Evolutionary conservation across 1,284 basidiomycete genomes (phyloP).

Genomic region (Thelephora terrestris): DNA sequence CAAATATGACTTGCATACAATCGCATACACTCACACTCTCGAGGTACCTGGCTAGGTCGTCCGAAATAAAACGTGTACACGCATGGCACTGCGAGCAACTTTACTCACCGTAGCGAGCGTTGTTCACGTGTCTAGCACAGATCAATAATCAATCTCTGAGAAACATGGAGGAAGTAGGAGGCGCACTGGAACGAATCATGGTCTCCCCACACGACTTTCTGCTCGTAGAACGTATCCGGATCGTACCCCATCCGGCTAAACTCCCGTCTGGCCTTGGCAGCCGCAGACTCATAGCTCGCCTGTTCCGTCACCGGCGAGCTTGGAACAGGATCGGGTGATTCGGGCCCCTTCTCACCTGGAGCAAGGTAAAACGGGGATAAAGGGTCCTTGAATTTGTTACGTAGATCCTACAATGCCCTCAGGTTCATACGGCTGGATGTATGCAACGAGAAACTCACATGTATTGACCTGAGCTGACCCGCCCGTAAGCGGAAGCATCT

Average conservation of each 20-base stretch:
- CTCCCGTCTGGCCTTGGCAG: slow-evolving; percentile 31
- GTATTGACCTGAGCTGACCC: too few relatives aligned
- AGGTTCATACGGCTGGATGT: too few relatives aligned
- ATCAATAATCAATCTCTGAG: background rate
- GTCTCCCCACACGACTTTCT: slow-evolving; percentile 65
- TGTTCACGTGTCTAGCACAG: slow-evolving; percentile 58
- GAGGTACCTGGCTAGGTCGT: slow-evolving; percentile 35
- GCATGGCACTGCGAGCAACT: background rate
- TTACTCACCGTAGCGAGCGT: slow-evolving; percentile 56
- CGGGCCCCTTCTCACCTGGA: slow-evolving; percentile 50
- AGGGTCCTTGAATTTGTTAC: slow-evolving; percentile 53
- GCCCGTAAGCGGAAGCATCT: too few relatives aligned
- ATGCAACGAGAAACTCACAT: too few relatives aligned
- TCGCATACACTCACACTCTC: slow-evolving; percentile 32
- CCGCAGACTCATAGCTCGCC: slow-evolving; percentile 1
- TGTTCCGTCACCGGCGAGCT: background rate
- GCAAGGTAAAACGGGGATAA: slow-evolving; percentile 55
- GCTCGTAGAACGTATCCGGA: slow-evolving; percentile 57
- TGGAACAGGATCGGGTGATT: slow-evolving; percentile 36
- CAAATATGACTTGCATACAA: background rate
- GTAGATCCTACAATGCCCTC: slow-evolving; percentile 27
- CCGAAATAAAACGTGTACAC: slow-evolving; percentile 23
- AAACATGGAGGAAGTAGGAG: background rate
- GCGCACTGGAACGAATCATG: slow-evolving; percentile 65
- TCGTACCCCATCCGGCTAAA: slow-evolving; percentile 45